Evolutionary conservation across 2,329 filamentous ascomycete species (phyloP).

Genomic region (Ophiocordyceps camponoti-leonardi): DNA sequence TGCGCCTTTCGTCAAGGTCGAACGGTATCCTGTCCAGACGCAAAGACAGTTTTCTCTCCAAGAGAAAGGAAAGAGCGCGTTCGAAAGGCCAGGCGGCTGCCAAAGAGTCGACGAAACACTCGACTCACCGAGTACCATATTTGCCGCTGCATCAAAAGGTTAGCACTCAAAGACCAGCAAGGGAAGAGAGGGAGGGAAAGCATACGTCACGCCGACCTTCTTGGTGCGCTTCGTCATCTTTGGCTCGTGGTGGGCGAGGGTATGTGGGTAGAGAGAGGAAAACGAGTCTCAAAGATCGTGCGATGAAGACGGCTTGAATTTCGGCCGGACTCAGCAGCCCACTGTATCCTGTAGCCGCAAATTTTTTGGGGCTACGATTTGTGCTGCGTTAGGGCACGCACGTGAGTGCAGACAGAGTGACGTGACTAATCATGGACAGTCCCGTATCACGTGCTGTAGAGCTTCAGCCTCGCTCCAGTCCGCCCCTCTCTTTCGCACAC

Average conservation of each 20-base stretch:
- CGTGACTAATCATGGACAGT: too few species aligned
- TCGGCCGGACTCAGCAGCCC: neutral
- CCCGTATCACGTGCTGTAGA: too few species aligned
- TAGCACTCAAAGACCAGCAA: slow-evolving; percentile 9
- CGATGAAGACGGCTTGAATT: neutral
- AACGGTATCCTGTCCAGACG: neutral
- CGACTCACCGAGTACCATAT: slow-evolving; percentile 83
- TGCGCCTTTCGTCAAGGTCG: neutral
- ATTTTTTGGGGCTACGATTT: neutral
- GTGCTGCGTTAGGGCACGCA: neutral
- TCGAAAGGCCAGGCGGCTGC: neutral
- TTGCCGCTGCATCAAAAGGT: slow-evolving; percentile 38
- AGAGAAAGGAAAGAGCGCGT: neutral
- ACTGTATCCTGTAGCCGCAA: neutral
- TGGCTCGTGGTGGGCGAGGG: slow-evolving; percentile 20
- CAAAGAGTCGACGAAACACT: neutral
- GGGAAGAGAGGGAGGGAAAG: slow-evolving; percentile 7
- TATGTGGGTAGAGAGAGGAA: slow-evolving; percentile 14
- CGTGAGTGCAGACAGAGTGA: neutral
- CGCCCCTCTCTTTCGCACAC: too few species aligned
- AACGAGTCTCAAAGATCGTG: neutral
- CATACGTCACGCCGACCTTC: slow-evolving; percentile 87
- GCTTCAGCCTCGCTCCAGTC: too few species aligned
- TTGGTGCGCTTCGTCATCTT: slow-evolving; percentile 90
- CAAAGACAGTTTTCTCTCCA: neutral